Percentiles rank a stretch among this genome's conserved stretches.
Evolutionary conservation across 2,329 filamentous ascomycete species (phyloP).

Genomic region (Diaporthe destruens): DNA sequence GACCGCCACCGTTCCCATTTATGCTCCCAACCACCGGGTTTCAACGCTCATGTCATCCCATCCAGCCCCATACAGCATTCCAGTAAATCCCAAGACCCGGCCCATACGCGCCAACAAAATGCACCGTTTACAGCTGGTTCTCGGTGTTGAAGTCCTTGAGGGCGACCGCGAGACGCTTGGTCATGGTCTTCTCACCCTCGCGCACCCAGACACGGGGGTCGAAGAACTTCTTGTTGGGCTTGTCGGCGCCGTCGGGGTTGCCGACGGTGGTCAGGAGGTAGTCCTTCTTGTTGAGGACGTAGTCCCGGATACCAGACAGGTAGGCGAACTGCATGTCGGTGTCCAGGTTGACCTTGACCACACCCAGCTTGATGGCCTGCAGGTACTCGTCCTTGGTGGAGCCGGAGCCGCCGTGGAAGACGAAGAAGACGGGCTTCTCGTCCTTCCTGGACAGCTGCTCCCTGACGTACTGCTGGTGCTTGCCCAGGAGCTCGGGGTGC

Average conservation of each 20-base stretch:
- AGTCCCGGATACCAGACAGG: slow-evolving; percentile 92
- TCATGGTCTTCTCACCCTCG: slow-evolving; percentile 98
- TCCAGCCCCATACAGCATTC: slow-evolving; percentile 24
- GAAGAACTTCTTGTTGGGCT: slow-evolving; percentile 99
- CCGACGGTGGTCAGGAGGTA: slow-evolving; percentile 90
- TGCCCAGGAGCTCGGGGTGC: slow-evolving; percentile 93
- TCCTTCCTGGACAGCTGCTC: slow-evolving; percentile 79
- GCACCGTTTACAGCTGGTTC: slow-evolving; percentile 74
- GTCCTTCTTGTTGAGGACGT: slow-evolving; percentile 93
- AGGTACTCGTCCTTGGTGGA: slow-evolving; percentile 91
- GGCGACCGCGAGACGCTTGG: slow-evolving; percentile 80
- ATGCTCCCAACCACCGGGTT: slow-evolving; percentile 18
- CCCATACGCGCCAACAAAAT: neutral
- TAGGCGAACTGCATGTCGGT: slow-evolving; percentile 98
- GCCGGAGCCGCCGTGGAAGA: slow-evolving; percentile 98
- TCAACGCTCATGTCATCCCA: slow-evolving; percentile 21
- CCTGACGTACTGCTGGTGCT: slow-evolving; percentile 95
- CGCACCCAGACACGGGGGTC: slow-evolving; percentile 95
- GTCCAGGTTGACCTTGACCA: slow-evolving; percentile 99
- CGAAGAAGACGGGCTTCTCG: slow-evolving; percentile 96
- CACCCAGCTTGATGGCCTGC: slow-evolving; percentile 90
- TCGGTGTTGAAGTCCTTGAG: slow-evolving; percentile 93
- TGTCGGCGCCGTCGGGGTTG: slow-evolving; percentile 90
- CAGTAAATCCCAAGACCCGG: neutral
- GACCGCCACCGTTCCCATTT: neutral